Conservation (phyloP, 768 basidiomycete species). For the Pluteus cervinus region DNA sequence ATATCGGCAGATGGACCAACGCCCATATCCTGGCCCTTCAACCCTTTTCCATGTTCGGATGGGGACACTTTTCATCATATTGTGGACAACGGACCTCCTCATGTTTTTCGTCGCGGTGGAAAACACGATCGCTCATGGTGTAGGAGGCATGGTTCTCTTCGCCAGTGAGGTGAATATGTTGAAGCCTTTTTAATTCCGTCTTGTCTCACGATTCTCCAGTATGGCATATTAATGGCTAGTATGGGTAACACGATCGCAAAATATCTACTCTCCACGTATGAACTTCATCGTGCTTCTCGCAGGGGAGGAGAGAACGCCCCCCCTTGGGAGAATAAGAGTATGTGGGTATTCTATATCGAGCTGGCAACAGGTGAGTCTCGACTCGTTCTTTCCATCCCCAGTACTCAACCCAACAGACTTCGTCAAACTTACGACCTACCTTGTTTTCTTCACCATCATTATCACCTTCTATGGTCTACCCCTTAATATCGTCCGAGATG, state of each 20-base stretch:
- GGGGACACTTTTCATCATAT: slow-evolving; percentile 61
- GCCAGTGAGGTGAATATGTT: slow-evolving; percentile 73
- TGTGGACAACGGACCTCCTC: slow-evolving; percentile 68
- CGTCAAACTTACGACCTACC: slow-evolving; percentile 86
- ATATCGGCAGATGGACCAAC: slow-evolving; percentile 88
- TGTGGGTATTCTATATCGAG: slow-evolving; percentile 95
- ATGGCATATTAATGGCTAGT: slow-evolving; percentile 82
- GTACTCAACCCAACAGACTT: slow-evolving; percentile 58
- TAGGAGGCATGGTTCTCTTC: slow-evolving; percentile 91
- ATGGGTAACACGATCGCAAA: slow-evolving; percentile 74
- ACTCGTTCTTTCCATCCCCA: slow-evolving; percentile 5
- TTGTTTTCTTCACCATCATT: slow-evolving; percentile 91
- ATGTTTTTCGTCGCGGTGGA: slow-evolving; percentile 81
- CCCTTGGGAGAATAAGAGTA: slow-evolving; percentile 97
- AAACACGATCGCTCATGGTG: slow-evolving; percentile 69
- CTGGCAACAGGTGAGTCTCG: slow-evolving; percentile 68
- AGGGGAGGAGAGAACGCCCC: slow-evolving; percentile 82
- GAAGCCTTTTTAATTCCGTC: slow-evolving; percentile 1
- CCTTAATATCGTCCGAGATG: slow-evolving; percentile 94
- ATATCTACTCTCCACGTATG: slow-evolving; percentile 76
- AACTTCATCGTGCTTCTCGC: slow-evolving; percentile 71
- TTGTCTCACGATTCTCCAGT: slow-evolving; percentile 42
- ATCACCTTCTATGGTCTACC: slow-evolving; percentile 93
- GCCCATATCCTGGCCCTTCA: slow-evolving; percentile 80
- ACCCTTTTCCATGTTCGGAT: slow-evolving; percentile 83